These are phyloP conservation scores for Nyssa sinensis DNA, from an alignment of 148 eudicot genomes.

Conservation along the genomic window DNA sequence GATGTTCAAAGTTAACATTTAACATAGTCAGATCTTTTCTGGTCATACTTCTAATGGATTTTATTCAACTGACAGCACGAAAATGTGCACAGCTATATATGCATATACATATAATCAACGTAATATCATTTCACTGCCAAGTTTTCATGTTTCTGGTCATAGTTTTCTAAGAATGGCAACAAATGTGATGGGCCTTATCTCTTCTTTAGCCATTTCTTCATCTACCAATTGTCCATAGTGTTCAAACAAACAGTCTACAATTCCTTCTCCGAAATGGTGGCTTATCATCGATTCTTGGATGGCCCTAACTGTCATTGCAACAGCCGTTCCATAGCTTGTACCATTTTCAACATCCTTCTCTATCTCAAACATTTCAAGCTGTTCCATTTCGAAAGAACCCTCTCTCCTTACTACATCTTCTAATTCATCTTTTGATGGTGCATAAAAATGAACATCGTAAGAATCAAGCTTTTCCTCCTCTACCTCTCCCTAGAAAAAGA, in stretches of 20 bases:
- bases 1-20: no score
- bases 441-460: slow-evolving; percentile 81
- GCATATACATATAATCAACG: neutral
- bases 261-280: slow-evolving; percentile 76
- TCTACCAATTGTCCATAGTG: slow-evolving; percentile 55
- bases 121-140: neutral
- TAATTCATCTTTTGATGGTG: slow-evolving; percentile 74
- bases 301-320: slow-evolving; percentile 73
- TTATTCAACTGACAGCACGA: no score
- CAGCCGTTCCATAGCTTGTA: slow-evolving; percentile 47
- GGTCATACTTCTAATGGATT: no score
- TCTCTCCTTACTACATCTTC: slow-evolving; percentile 59
- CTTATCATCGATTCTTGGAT: slow-evolving; percentile 75
- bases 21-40: no score
- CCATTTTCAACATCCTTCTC: slow-evolving; percentile 29
- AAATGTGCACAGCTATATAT: neutral
- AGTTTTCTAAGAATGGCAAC: slow-evolving; percentile 46
- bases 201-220: slow-evolving; percentile 55
- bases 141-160: slow-evolving; percentile 4
- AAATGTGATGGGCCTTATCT: slow-evolving; percentile 53
- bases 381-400: slow-evolving; percentile 58
- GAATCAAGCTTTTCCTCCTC: slow-evolving; percentile 64
- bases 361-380: slow-evolving; percentile 53
- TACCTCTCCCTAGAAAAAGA: slow-evolving; percentile 51
- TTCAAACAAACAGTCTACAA: slow-evolving; percentile 59